These are phyloP conservation scores for Liquidambar formosana DNA, from an alignment of 164 flowering plant species.

Conservation along the genomic window DNA sequence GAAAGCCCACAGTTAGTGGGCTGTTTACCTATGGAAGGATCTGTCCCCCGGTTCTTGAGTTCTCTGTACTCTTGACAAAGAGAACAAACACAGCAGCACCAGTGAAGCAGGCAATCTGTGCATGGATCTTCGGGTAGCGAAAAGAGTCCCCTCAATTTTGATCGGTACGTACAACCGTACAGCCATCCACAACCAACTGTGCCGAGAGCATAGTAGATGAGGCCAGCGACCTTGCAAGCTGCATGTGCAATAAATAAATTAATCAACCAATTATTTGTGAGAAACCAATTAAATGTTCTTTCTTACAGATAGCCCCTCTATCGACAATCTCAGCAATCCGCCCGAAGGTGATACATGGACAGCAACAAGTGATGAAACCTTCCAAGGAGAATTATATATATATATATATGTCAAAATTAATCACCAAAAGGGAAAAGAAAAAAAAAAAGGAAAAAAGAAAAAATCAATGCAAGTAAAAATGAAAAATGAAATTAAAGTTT, in stretches of 20 bases:
- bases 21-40: conserved; percentile 22
- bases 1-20: too few relatives aligned
- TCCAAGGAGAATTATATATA: background rate
- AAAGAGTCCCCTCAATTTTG: conserved; percentile 15
- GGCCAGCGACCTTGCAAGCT: background rate
- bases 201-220: background rate
- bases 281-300: too few relatives aligned
- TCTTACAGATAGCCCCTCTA: background rate
- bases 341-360: conserved; percentile 5
- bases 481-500: background rate
- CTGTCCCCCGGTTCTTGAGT: conserved; percentile 13
- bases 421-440: background rate
- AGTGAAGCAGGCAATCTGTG: conserved; percentile 14
- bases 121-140: conserved; percentile 17
- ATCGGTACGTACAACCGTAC: background rate
- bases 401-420: too few relatives aligned
- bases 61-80: conserved; percentile 17
- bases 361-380: conserved; percentile 8
- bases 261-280: too few relatives aligned
- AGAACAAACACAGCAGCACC: conserved; percentile 19
- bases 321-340: background rate
- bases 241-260: background rate
- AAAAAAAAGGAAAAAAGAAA: background rate
- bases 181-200: background rate
- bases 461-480: background rate